Evolutionary conservation across 164 flowering plant species (phyloP), one percentile per base, ranked within the genome.

Genomic region (Hamamelis virginiana): DNA sequence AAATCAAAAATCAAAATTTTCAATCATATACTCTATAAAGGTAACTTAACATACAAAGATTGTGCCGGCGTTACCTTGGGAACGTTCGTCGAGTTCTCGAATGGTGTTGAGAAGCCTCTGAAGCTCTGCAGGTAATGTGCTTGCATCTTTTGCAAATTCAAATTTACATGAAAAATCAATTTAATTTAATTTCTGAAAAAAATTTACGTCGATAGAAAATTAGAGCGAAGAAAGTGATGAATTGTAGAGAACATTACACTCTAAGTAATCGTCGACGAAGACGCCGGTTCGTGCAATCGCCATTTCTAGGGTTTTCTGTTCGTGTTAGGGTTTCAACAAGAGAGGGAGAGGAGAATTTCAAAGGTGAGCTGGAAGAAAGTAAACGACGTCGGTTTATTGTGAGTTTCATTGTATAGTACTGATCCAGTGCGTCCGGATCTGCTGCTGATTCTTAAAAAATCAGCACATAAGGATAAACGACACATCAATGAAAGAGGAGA

Each of bases 231-330:
- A 41, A 44, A 68, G 9, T n/a, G n/a, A n/a, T n/a, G n/a, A 55
- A 48, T 12, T 4, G 26, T 23, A 25, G n/a, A 57, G 50, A 52
- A 64, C 16, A 84, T 81, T 78, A 92, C 99, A 95, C 74, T 95
- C 99, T 47, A 93, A 73, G 68, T 95, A 95, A 65, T 96, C 99
- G 46, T 96, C 99, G 25, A 93, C 97, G 80, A 77, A 93, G 15
- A 93, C 98, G 50, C 99, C 99, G 1, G 99, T 93, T 80, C 99
- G 86, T 26, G 97, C 99, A 70, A 96, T 89, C 69, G 99, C 99
- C 99, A 96, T 96, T 67, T 70, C 80, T 85, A 85, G 84, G 86
- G 87, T 76, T 83, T 74, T n/a, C 9, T 46, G 21, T n/a, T 18
- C 18, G 21, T 64, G 15, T 21, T 9, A 27, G 44, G 14, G 13